phyloP scores from a whole-genome alignment of 768 basidiomycete species.

The Auricularia sp. region DNA sequence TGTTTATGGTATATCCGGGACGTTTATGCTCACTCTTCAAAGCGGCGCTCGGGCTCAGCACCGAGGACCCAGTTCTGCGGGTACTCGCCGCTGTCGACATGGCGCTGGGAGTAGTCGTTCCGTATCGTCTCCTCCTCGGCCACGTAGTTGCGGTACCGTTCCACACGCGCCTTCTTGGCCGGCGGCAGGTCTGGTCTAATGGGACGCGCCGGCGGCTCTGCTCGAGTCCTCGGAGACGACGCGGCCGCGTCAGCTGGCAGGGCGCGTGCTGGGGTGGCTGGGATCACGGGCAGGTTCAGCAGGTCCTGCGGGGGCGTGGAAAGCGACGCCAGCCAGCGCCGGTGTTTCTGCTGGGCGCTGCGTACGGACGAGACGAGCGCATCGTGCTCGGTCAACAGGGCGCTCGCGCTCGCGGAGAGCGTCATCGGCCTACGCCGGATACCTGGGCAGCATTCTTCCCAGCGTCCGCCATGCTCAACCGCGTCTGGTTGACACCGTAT shows the following conservation, averaged over 20 bases:
- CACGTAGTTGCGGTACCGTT: slow-evolving; percentile 71
- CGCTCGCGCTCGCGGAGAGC: slow-evolving; percentile 34
- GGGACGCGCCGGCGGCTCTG: background rate
- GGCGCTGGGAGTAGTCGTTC: slow-evolving; percentile 87
- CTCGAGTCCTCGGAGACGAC: slow-evolving; percentile 30
- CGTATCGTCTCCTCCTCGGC: slow-evolving; percentile 94
- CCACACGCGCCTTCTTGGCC: slow-evolving; percentile 62
- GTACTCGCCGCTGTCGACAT: slow-evolving; percentile 87
- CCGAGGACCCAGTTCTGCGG: slow-evolving; percentile 91
- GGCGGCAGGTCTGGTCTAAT: slow-evolving; percentile 42
- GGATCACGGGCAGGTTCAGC: slow-evolving; percentile 45
- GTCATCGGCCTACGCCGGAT: too few species aligned
- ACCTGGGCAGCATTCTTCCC: too few species aligned
- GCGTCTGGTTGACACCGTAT: too few species aligned
- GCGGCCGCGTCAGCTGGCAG: slow-evolving; percentile 27
- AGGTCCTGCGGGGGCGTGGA: slow-evolving; percentile 47
- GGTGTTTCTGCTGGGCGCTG: slow-evolving; percentile 42
- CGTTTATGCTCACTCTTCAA: slow-evolving; percentile 67
- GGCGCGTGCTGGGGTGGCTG: slow-evolving; percentile 44
- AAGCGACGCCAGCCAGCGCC: slow-evolving; percentile 45
- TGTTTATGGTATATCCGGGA: too few species aligned
- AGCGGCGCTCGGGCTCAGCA: slow-evolving; percentile 76
- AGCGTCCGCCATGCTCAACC: too few species aligned
- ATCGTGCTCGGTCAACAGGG: slow-evolving; percentile 49
- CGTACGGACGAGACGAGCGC: slow-evolving; percentile 49